Base-by-base conservation (phyloP, 441 rosid genomes). In the Populus hybrid region DNA sequence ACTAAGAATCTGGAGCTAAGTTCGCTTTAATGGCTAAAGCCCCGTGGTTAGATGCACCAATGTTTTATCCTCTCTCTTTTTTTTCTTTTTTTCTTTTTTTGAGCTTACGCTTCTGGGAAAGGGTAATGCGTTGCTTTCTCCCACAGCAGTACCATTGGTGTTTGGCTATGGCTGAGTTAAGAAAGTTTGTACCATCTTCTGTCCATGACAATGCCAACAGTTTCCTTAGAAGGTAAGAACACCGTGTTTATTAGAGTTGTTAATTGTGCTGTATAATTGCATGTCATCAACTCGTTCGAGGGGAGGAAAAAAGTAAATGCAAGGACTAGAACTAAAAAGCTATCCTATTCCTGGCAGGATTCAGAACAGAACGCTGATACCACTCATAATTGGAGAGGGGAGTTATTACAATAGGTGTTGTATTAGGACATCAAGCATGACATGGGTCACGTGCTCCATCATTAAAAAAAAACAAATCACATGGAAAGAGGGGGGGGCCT, bases 21-120 rank as follows among this genome's bases (percentile, higher is more conserved):
- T 86, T 85, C 70, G 71, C 18, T 69, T 75, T 79, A 71, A 50
- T 76, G 7, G 76, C 84, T 1, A 79, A 53, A 9, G 84, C 83
- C 1, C 83, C 86, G 21, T 82, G 87, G 89, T 82, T 6, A 34
- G 36, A 34, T 34, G 36, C 36, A 34, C 36, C 2, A 34, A 34
- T 34, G 36, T 34, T 34, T 6, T 6, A 1, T 34, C 0, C 36
- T 34, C 34, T 5, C 1, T 32, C 5, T 32, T 32, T 32, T 32
- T 30, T 6, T 34, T 34, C 0, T 34, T 34, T 34, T 1, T 5
- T 5, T 32, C 6, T 34, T 34, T 34, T 34, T 34, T 34, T 34
- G 2, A 34, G 7, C 36, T 34, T 34, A 34, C 36, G 36, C 36
- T 34, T 34, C 36, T 34, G 7, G 36, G 36, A 34, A 34, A 34